These are phyloP conservation scores for Mortierella sp. DNA, from an alignment of 371 early-diverging fungal species.

Conservation along the genomic window DNA sequence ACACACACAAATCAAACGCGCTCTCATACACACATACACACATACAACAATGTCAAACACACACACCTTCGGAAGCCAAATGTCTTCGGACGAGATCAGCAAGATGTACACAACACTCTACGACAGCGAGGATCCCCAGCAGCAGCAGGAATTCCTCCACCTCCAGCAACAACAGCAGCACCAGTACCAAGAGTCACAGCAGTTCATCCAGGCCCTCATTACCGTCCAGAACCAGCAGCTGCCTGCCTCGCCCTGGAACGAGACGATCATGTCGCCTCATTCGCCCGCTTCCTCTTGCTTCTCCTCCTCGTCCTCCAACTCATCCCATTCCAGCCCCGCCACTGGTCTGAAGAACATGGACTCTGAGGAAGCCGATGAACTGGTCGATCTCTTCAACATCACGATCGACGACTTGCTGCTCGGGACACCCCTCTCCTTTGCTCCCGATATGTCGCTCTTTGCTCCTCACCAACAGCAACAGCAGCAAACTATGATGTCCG, in stretches of 20 bases:
- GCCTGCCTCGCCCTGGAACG: slow-evolving; percentile 1
- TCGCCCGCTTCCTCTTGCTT: slow-evolving; percentile 23
- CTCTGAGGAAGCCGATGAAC: slow-evolving; percentile 31
- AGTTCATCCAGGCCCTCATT: slow-evolving; percentile 4
- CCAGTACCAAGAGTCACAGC: slow-evolving; percentile 10
- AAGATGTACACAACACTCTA: slow-evolving; percentile 49
- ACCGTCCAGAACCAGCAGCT: slow-evolving; percentile 5
- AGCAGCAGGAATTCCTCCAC: slow-evolving; percentile 21
- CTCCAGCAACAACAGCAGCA: slow-evolving; percentile 19
- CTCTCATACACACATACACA: background rate
- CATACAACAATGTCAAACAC: background rate
- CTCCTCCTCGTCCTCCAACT: slow-evolving; percentile 13
- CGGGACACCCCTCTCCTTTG: slow-evolving; percentile 10
- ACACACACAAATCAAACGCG: background rate
- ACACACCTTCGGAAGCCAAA: too few species aligned
- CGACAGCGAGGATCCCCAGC: slow-evolving; percentile 35
- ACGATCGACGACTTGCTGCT: slow-evolving; percentile 42
- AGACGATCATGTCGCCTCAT: slow-evolving; percentile 7
- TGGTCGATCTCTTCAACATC: slow-evolving; percentile 37
- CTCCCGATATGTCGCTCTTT: slow-evolving; percentile 16
- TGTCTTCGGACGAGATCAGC: slow-evolving; percentile 30
- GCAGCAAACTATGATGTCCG: background rate
- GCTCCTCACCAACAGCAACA: slow-evolving; percentile 7
- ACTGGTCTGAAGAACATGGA: slow-evolving; percentile 16
- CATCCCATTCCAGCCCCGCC: slow-evolving; percentile 27